Evolutionary conservation across 1,284 basidiomycete genomes (phyloP).

Genomic region (Fomitopsis pinicola): DNA sequence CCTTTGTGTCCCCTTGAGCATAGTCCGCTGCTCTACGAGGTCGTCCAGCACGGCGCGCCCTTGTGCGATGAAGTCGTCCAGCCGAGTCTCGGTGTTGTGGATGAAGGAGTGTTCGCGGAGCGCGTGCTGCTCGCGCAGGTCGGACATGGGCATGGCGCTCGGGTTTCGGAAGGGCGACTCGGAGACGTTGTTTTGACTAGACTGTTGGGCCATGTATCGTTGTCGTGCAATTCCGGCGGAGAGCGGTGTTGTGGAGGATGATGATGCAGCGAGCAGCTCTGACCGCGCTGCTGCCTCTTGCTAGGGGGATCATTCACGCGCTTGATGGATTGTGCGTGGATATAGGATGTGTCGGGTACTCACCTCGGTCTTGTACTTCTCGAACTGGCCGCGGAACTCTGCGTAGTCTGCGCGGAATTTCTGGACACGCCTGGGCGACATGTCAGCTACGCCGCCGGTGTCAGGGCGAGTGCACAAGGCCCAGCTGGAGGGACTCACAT

Average conservation of each 20-base stretch:
- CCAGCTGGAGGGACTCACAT: constrained; percentile 50
- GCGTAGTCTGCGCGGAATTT: constrained; percentile 76
- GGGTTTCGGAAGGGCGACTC: constrained; percentile 74
- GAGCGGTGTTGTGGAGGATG: constrained; percentile 42
- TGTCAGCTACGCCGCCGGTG: neutral
- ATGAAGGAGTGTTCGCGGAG: constrained; percentile 86
- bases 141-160: constrained; percentile 48
- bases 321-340: neutral
- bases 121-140: constrained; percentile 69
- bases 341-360: neutral
- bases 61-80: constrained; percentile 90
- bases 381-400: constrained; percentile 70
- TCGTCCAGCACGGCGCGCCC: constrained; percentile 88
- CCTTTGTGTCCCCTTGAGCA: constrained; percentile 88
- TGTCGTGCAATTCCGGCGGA: constrained; percentile 56
- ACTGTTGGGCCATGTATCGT: constrained; percentile 49
- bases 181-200: constrained; percentile 42
- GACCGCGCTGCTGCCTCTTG: constrained; percentile 51
- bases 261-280: constrained; percentile 49
- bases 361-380: constrained; percentile 57
- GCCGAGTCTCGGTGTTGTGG: constrained; percentile 70
- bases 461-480: neutral
- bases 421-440: constrained; percentile 63
- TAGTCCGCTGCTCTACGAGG: constrained; percentile 84
- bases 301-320: constrained; percentile 30